Base-by-base conservation (phyloP, 2,329 filamentous ascomycete species). In the Kalmusia sp. region DNA sequence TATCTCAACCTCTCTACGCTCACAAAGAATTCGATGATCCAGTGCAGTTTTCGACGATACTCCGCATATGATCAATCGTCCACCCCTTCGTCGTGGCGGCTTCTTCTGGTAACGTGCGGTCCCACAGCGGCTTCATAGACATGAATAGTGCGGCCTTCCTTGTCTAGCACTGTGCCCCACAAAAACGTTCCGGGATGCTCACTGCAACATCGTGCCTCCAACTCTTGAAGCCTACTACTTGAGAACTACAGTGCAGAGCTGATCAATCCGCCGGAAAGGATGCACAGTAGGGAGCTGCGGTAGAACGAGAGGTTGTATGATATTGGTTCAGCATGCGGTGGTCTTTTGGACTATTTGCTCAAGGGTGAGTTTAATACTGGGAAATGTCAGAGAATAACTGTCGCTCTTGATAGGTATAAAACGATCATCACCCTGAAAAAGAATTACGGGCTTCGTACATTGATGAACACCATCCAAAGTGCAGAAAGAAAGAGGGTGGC, bases 1-100 rank as follows among this genome's bases (percentile, higher is more conserved):
- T 48, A 30, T 48, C 41, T 40, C 49, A 33, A 56, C 52, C 25
- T 55, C 52, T 35, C n/a, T 38, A 21, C 15, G 6, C 34, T 9
- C 21, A 7, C 6, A 6, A 28, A 12, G 6, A 28, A 12, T 12
- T 12, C 12, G 27, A 6, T 7, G 27, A 28, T n/a, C n/a, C n/a
- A n/a, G n/a, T n/a, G n/a, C n/a, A n/a, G n/a, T n/a, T n/a, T n/a
- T n/a, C n/a, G n/a, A n/a, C n/a, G n/a, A n/a, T n/a, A n/a, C n/a
- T n/a, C n/a, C n/a, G n/a, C n/a, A n/a, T n/a, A n/a, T n/a, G n/a
- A n/a, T n/a, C n/a, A n/a, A n/a, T n/a, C n/a, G n/a, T n/a, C n/a
- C n/a, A n/a, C n/a, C n/a, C n/a, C n/a, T n/a, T n/a, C n/a, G n/a
- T n/a, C n/a, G n/a, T n/a, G n/a, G n/a, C n/a, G n/a, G n/a, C n/a